Evolutionary conservation across 2,329 filamentous ascomycete species (phyloP).

Genomic region (Colletotrichum viniferum): DNA sequence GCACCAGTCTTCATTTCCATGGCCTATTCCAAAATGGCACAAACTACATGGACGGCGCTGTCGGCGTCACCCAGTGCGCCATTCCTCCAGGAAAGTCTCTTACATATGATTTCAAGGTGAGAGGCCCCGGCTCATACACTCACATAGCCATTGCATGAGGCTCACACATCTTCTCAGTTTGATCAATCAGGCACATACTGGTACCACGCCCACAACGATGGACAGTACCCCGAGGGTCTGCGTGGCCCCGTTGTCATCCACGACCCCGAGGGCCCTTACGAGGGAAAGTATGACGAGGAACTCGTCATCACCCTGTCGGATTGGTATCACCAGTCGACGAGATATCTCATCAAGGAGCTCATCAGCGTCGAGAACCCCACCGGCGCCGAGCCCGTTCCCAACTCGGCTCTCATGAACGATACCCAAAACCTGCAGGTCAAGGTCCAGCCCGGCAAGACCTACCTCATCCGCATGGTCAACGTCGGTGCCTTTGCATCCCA

Average conservation of each 20-base stretch:
- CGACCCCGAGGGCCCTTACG: conserved; percentile 54
- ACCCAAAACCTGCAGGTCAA: conserved; percentile 45
- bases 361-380: conserved; percentile 49
- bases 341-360: conserved; percentile 49
- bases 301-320: conserved; percentile 61
- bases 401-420: conserved; percentile 59
- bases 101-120: conserved; percentile 61
- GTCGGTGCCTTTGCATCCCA: conserved; percentile 56
- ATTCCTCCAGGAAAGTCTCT: conserved; percentile 57
- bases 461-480: conserved; percentile 58
- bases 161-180: conserved; percentile 6
- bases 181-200: conserved; percentile 49
- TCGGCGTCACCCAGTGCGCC: conserved; percentile 60
- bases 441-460: conserved; percentile 53
- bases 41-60: conserved; percentile 64
- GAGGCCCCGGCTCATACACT: background rate
- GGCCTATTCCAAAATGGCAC: conserved; percentile 65
- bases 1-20: conserved; percentile 63
- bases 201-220: conserved; percentile 55
- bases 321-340: conserved; percentile 65
- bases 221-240: conserved; percentile 63
- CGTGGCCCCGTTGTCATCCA: conserved; percentile 61
- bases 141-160: background rate
- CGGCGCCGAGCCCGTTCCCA: conserved; percentile 60
- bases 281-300: conserved; percentile 55